These are phyloP conservation scores for Gnomoniopsis sp. DNA, from an alignment of 2,329 filamentous ascomycete genomes.

Conservation along the genomic window DNA sequence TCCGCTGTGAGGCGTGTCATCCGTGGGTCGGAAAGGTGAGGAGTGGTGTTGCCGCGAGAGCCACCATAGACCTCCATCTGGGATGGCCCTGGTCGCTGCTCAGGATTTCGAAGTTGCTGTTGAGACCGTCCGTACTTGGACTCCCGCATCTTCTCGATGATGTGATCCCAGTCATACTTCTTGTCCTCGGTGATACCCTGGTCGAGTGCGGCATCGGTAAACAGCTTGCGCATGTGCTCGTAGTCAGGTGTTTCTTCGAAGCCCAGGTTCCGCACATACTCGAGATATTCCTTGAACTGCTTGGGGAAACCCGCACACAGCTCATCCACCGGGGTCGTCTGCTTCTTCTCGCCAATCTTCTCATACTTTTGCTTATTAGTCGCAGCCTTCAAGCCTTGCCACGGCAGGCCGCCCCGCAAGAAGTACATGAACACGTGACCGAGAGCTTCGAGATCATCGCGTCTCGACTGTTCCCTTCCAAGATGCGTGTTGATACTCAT, in stretches of 20 bases:
- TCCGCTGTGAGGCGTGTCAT: constrained; percentile 65
- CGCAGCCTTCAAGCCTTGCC: constrained; percentile 70
- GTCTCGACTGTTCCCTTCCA: constrained; percentile 89
- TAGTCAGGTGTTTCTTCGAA: constrained; percentile 99
- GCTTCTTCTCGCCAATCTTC: constrained; percentile 99
- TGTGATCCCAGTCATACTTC: constrained; percentile 81
- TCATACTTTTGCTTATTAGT: constrained; percentile 97
- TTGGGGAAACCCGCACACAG: constrained; percentile 94
- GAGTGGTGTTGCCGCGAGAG: constrained; percentile 62
- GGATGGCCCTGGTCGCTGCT: constrained; percentile 75
- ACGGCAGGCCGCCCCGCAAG: constrained; percentile 65
- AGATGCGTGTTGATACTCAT: constrained; percentile 99
- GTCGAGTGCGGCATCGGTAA: constrained; percentile 71
- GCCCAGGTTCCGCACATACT: constrained; percentile 93
- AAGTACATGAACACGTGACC: constrained; percentile 76
- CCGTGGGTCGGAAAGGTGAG: constrained; percentile 54
- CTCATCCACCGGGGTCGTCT: constrained; percentile 95
- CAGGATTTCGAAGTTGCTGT: constrained; percentile 67
- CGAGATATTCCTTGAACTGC: constrained; percentile 96
- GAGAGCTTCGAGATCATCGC: constrained; percentile 90
- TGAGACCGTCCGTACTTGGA: constrained; percentile 54
- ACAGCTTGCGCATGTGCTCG: constrained; percentile 93
- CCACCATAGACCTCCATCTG: constrained; percentile 79
- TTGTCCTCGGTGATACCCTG: constrained; percentile 81
- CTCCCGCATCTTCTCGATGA: constrained; percentile 68